A percentile compares a stretch with the other conserved stretches of the same genome.
Conservation (phyloP, 2,329 filamentous ascomycete species). For the Botrytis fabae region DNA sequence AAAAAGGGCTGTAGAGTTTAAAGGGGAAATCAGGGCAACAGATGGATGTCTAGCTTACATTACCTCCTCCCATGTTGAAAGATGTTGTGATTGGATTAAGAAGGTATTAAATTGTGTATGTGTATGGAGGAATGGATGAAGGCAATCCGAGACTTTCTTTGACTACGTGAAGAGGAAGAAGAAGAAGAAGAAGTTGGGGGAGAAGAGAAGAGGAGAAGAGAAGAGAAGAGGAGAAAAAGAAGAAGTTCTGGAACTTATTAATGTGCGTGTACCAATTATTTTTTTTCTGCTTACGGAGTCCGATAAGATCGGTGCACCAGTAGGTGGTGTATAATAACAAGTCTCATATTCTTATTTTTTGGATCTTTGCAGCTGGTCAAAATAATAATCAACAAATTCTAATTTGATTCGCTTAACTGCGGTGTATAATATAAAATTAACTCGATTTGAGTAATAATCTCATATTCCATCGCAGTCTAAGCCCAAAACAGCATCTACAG, state of each 20-base stretch:
- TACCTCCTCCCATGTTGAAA: slow-evolving; percentile 28
- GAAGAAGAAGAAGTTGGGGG: not conserved
- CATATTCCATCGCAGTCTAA: slow-evolving; percentile 10
- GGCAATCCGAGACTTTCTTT: not conserved
- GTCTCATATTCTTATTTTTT: not conserved
- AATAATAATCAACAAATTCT: not conserved
- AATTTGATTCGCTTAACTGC: slow-evolving; percentile 10
- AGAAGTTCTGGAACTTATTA: slow-evolving; percentile 9
- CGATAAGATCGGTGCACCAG: not conserved
- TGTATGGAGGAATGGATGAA: not conserved
- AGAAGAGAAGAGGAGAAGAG: not conserved
- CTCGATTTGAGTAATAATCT: not conserved
- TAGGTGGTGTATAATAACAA: too few relatives aligned
- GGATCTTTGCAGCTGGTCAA: not conserved
- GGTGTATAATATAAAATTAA: not conserved
- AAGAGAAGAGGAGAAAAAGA: not conserved
- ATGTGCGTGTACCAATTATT: slow-evolving; percentile 6
- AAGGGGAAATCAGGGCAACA: not conserved
- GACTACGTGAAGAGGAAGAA: not conserved
- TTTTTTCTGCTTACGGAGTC: not conserved
- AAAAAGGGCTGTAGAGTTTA: not conserved
- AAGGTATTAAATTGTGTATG: slow-evolving; percentile 12
- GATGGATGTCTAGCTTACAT: slow-evolving; percentile 20
- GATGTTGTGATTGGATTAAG: not conserved
- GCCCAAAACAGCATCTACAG: slow-evolving; percentile 3